Base-by-base conservation (phyloP, 1,284 basidiomycete species). In the Rhodotorula sp. region DNA sequence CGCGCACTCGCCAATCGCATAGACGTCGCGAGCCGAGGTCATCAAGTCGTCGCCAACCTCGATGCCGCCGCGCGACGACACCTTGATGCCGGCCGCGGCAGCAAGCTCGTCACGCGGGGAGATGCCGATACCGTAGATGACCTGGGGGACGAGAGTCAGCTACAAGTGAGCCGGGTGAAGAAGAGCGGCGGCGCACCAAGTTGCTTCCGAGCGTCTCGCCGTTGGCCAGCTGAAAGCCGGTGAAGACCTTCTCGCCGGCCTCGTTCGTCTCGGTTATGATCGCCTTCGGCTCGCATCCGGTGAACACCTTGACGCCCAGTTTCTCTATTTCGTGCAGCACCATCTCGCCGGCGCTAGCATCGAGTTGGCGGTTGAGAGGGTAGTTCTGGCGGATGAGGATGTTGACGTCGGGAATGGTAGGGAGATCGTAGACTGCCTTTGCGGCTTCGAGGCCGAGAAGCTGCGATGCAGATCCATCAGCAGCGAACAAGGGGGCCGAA, bases 1-100 rank as follows among this genome's bases (percentile, higher is more conserved):
- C 0, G 88, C 88, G 76, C 89, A 90, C 77, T 90, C 89, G 4
- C 89, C 89, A 62, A 91, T 87, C 4, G 89, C 89, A 71, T 86
- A 90, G 7, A 90, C 83, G 67, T 87, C 84, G 59, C 82, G 76
- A 1, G 83, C 83, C 34, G 83, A 86, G 1, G 88, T 89, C 73
- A 81, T 76, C 51, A 90, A 80, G 63, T 82, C 80, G 62, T 89
- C 86, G 56, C 84, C 82, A 15, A 90, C 86, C 9, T 83, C 79
- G 71, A 91, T 83, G 0, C 89, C 89, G 4, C 86, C 86, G 26
- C 81, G 81, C 0, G 79, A 69, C 59, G 83, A 79, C 60, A 83
- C 84, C 59, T 80, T 76, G 73, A 89, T 85, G 4, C 86, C 85
- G 6, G 84, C 81, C 2, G 76, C 75, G 22, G 80, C 79, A 2